A percentile compares a stretch with the other conserved stretches of the same genome.
Evolutionary conservation across 176 grass and related monocot species (phyloP).

Genomic region (maize (Zea mays)): Zm-B73-REFERENCE-NAM-5.0 NC_050099.1:166224501-166225000

Average conservation of each 20-base stretch:
- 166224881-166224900: too few species aligned
- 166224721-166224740: background rate
- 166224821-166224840: background rate
- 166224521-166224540: constrained; percentile 89
- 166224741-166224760: constrained; percentile 12
- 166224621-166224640: constrained; percentile 19
- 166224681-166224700: background rate
- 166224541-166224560: constrained; percentile 82
- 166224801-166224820: too few species aligned
- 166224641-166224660: constrained; percentile 4
- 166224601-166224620: constrained; percentile 20
- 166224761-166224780: constrained; percentile 1
- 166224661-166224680: background rate
- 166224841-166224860: background rate
- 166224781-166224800: background rate
- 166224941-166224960: too few species aligned
- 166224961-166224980: too few species aligned
- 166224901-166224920: too few species aligned
- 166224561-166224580: constrained; percentile 65
- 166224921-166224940: too few species aligned
- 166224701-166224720: background rate
- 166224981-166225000: too few species aligned
- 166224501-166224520: constrained; percentile 81
- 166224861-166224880: background rate
- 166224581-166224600: constrained; percentile 15